Percentiles rank a stretch among this genome's conserved stretches.
Evolutionary conservation across 2,329 filamentous ascomycete genomes (phyloP).

Genomic region (Colletotrichum coccodes): DNA sequence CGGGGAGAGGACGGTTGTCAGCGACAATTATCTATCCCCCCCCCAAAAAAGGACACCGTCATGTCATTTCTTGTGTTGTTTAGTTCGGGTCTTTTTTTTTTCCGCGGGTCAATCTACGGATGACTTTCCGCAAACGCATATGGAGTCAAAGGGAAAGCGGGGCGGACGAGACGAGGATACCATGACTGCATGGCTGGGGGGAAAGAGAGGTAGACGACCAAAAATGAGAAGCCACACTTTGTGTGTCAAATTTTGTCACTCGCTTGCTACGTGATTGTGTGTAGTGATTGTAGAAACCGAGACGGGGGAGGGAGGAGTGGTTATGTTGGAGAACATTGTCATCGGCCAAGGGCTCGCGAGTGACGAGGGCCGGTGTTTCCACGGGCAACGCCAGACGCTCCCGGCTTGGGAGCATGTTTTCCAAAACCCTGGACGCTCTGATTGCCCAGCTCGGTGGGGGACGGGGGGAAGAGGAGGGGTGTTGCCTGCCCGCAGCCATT

Average conservation of each 20-base stretch:
- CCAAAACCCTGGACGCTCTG: not conserved
- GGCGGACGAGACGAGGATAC: constrained; percentile 21
- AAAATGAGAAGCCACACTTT: constrained; percentile 19
- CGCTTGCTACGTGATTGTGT: not conserved
- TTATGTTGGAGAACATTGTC: not conserved
- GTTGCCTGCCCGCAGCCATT: not conserved
- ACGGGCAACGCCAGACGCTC: too few relatives aligned
- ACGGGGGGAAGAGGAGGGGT: not conserved
- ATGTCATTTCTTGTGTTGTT: not conserved
- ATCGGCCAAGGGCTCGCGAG: not conserved
- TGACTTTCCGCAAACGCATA: constrained; percentile 21
- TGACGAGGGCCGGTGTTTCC: not conserved
- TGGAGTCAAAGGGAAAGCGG: constrained; percentile 21
- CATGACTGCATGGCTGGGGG: constrained; percentile 26
- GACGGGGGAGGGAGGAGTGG: not conserved
- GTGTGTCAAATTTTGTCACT: not conserved
- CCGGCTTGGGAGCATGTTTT: not conserved
- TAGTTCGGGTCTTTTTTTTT: constrained; percentile 1
- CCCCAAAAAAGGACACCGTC: constrained; percentile 7
- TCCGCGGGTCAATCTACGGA: constrained; percentile 25
- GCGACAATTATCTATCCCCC: not conserved
- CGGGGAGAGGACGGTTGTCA: constrained; percentile 5
- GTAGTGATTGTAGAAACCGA: not conserved
- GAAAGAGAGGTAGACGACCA: constrained; percentile 19
- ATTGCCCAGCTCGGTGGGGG: not conserved